A percentile compares a stretch with the other conserved stretches of the same genome.
These are phyloP conservation scores for Warburgia ugandensis DNA, from an alignment of 164 flowering plant genomes.

Conservation along the genomic window DNA sequence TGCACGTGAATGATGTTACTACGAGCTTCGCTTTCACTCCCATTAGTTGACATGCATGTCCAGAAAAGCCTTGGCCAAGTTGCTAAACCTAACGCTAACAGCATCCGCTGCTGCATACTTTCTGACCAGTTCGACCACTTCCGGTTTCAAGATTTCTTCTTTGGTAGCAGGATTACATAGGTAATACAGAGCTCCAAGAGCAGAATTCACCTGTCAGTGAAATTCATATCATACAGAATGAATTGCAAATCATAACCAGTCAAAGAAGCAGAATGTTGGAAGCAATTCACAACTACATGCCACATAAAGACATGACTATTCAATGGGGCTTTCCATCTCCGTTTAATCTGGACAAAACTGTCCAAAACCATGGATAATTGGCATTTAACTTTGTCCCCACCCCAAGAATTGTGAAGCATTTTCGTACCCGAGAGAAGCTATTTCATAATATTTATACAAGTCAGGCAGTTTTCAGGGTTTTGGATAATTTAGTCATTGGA, in stretches of 20 bases:
- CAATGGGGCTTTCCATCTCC: no score
- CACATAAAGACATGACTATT: no score
- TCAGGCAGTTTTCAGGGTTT: background rate
- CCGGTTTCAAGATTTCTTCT: constrained; percentile 67
- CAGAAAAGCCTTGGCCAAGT: constrained; percentile 72
- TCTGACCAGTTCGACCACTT: constrained; percentile 64
- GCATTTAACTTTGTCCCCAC: no score
- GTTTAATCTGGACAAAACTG: no score
- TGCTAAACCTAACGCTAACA: constrained; percentile 57
- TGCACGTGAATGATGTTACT: no score
- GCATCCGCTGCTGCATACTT: constrained; percentile 62
- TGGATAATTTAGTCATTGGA: background rate
- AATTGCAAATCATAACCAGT: background rate
- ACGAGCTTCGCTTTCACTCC: no score
- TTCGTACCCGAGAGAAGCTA: background rate
- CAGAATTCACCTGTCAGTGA: constrained; percentile 57
- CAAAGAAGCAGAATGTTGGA: no score
- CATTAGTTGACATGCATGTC: constrained; percentile 64
- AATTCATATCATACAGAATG: background rate
- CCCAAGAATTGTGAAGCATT: no score
- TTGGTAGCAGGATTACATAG: constrained; percentile 42
- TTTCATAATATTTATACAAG: background rate
- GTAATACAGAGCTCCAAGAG: constrained; percentile 72
- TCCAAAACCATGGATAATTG: no score
- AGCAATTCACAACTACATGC: no score